A percentile compares a stretch with the other conserved stretches of the same genome.
Evolutionary conservation across 305 asterid species (phyloP).

Genomic region (Rubia balearica): DNA sequence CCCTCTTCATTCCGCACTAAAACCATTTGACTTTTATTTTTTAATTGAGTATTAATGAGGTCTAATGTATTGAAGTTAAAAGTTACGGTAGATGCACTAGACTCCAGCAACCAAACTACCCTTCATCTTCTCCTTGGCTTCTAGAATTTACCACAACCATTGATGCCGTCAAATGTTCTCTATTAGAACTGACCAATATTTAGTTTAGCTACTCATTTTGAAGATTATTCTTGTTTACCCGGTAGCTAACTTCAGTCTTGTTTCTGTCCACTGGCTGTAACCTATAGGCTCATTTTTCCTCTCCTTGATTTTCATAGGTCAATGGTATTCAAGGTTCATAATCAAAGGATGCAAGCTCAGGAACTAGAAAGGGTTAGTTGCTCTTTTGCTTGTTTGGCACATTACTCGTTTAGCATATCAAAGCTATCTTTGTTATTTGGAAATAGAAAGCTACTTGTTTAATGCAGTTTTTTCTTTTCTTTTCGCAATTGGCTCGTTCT

Average conservation of each 20-base stretch:
- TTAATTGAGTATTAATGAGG: neutral
- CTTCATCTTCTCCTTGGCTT: neutral
- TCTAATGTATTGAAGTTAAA: neutral
- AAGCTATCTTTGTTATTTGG: neutral
- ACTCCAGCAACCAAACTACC: neutral
- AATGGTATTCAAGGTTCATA: conserved; percentile 43
- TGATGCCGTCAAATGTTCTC: neutral
- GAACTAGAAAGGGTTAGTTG: conserved; percentile 68
- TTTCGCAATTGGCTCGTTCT: neutral
- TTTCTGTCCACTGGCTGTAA: neutral
- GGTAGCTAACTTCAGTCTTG: neutral
- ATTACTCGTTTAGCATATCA: neutral
- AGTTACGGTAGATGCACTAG: neutral
- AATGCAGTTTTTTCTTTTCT: neutral
- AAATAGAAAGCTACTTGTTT: neutral
- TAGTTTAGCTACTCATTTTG: neutral
- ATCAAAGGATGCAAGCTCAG: conserved; percentile 32
- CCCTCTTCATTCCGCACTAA: neutral
- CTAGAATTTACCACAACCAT: neutral
- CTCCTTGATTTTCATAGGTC: conserved; percentile 38
- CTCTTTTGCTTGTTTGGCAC: conserved; percentile 2
- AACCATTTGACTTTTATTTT: neutral
- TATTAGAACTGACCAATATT: neutral
- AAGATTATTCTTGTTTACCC: neutral
- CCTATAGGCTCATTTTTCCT: conserved; percentile 11